A percentile compares a stretch with the other conserved stretches of the same genome.
Conservation (phyloP, 2,329 filamentous ascomycete species). For the Xylaria sp. region DNA sequence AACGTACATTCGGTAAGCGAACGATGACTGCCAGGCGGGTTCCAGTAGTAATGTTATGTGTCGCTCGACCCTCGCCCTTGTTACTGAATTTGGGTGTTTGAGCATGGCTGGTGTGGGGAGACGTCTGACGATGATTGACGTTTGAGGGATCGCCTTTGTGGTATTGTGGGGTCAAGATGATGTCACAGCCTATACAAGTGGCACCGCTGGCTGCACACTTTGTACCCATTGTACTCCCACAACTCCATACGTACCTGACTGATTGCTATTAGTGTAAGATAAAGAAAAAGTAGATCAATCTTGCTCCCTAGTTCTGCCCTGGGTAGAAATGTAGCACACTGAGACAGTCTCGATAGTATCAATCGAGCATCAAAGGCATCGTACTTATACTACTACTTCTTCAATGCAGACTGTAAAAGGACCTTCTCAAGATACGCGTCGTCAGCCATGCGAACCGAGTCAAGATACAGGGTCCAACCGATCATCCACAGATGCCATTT, state of each 20-base stretch:
- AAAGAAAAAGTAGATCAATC: too few relatives aligned
- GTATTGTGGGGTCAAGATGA: conserved; percentile 42
- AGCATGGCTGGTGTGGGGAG: conserved; percentile 28
- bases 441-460: background rate
- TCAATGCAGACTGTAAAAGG: background rate
- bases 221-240: background rate
- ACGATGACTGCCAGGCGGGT: background rate
- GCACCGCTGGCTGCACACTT: background rate
- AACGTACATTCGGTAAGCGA: conserved; percentile 20
- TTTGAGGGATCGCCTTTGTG: conserved; percentile 38
- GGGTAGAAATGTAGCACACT: background rate
- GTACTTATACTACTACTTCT: background rate
- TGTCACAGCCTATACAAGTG: conserved; percentile 40
- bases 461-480: background rate
- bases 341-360: background rate
- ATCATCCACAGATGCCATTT: background rate
- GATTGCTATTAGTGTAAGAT: too few relatives aligned
- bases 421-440: background rate
- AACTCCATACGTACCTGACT: background rate
- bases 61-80: conserved; percentile 13
- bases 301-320: too few relatives aligned
- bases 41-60: conserved; percentile 3
- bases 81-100: conserved; percentile 5
- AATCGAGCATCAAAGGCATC: background rate
- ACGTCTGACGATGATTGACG: conserved; percentile 33